A percentile compares a stretch with the other conserved stretches of the same genome.
Evolutionary conservation across 164 flowering plant species (phyloP).

Genomic region (Paratinospora sagittata): DNA sequence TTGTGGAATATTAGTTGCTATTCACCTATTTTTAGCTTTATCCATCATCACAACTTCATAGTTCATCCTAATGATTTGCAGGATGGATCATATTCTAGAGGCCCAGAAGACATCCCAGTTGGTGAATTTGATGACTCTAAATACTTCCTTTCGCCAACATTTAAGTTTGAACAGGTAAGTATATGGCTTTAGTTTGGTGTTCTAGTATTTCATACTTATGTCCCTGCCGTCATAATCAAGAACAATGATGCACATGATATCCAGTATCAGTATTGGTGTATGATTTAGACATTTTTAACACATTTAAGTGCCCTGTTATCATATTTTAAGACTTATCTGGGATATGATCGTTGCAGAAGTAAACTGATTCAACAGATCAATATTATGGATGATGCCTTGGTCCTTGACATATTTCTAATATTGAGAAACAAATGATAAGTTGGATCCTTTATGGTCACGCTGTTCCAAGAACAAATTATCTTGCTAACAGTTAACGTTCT

Average conservation of each 20-base stretch:
- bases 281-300: not conserved
- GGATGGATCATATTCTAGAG: conserved; percentile 99
- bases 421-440: not conserved
- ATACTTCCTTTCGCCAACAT: conserved; percentile 66
- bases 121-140: conserved; percentile 63
- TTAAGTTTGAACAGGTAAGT: conserved; percentile 92
- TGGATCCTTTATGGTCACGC: not conserved
- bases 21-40: not conserved
- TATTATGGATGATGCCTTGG: not conserved
- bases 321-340: not conserved
- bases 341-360: not conserved
- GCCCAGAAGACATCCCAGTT: conserved; percentile 87
- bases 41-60: not conserved
- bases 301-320: not conserved
- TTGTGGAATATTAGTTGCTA: not conserved
- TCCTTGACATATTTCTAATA: not conserved
- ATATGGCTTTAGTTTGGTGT: not conserved
- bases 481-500: not conserved
- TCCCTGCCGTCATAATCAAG: too few species aligned
- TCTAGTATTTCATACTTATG: not conserved
- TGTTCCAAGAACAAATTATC: not conserved
- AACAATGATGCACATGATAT: not conserved
- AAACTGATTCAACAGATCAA: not conserved
- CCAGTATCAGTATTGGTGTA: not conserved
- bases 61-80: conserved; percentile 27